Conservation (phyloP, 441 rosid genomes). For the California macrophylla region DNA sequence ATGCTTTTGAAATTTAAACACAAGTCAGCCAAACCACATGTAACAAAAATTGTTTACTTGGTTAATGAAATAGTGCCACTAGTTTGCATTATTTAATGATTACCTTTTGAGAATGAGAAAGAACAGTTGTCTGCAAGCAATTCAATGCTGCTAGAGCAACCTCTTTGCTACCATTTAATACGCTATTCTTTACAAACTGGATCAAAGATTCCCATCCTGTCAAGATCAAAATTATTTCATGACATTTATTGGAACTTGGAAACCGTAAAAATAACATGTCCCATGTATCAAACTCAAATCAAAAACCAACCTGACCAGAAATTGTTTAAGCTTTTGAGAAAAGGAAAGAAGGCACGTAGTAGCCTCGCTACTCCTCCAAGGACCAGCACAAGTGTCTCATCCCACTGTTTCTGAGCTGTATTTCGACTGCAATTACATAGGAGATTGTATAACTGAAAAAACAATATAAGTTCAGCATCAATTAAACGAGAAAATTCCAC, state of each 20-base stretch:
- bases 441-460: slow-evolving; percentile 8
- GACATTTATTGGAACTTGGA: neutral
- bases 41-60: neutral
- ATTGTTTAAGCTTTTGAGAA: slow-evolving; percentile 61
- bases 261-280: neutral
- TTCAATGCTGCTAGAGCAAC: slow-evolving; percentile 87
- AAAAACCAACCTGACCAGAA: slow-evolving; percentile 75
- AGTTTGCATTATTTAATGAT: slow-evolving; percentile 17
- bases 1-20: neutral
- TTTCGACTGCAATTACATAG: slow-evolving; percentile 65
- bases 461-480: slow-evolving; percentile 7
- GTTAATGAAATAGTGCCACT: slow-evolving; percentile 1
- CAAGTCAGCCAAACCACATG: neutral
- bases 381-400: slow-evolving; percentile 93
- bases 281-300: slow-evolving; percentile 11
- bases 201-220: slow-evolving; percentile 95
- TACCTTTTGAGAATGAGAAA: slow-evolving; percentile 79
- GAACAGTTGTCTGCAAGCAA: slow-evolving; percentile 76
- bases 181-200: slow-evolving; percentile 63
- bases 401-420: slow-evolving; percentile 99
- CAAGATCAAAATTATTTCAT: slow-evolving; percentile 16
- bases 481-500: slow-evolving; percentile 9
- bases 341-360: slow-evolving; percentile 87
- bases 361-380: slow-evolving; percentile 93
- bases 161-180: slow-evolving; percentile 83